These are phyloP conservation scores for Cladophialophora chaetospira DNA, from an alignment of 2,329 filamentous ascomycete genomes.

Conservation along the genomic window DNA sequence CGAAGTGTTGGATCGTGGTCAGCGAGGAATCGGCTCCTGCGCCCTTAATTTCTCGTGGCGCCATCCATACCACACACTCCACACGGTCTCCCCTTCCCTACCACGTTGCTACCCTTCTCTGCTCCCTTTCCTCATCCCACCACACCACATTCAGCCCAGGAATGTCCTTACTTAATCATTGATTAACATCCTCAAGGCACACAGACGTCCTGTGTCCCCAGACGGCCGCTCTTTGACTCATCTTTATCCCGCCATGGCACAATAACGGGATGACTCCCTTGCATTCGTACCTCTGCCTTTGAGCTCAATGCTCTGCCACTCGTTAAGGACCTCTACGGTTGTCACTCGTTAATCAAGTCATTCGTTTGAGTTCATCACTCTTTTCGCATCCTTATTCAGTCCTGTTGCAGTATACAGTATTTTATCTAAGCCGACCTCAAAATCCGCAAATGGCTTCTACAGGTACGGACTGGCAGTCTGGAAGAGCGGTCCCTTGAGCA, in stretches of 20 bases:
- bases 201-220: slow-evolving; percentile 5
- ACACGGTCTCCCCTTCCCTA: background rate
- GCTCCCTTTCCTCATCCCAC: background rate
- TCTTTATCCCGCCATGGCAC: slow-evolving; percentile 2
- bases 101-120: no score
- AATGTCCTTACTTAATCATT: slow-evolving; percentile 1
- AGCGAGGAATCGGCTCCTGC: background rate
- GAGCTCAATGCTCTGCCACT: slow-evolving; percentile 7
- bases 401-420: no score
- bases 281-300: slow-evolving; percentile 1
- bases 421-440: no score
- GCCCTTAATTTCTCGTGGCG: slow-evolving; percentile 13
- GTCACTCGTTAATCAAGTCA: slow-evolving; percentile 8
- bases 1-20: no score
- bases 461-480: background rate
- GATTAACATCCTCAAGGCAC: background rate
- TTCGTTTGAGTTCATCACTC: background rate
- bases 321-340: slow-evolving; percentile 8
- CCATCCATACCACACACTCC: slow-evolving; percentile 1
- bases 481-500: background rate
- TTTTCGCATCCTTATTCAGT: no score
- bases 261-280: slow-evolving; percentile 11
- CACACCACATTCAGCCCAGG: background rate
- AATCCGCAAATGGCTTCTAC: slow-evolving; percentile 4
- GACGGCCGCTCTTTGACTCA: background rate